Conservation (phyloP, 1,284 basidiomycete genomes). For the Leucoagaricus sp. region DNA sequence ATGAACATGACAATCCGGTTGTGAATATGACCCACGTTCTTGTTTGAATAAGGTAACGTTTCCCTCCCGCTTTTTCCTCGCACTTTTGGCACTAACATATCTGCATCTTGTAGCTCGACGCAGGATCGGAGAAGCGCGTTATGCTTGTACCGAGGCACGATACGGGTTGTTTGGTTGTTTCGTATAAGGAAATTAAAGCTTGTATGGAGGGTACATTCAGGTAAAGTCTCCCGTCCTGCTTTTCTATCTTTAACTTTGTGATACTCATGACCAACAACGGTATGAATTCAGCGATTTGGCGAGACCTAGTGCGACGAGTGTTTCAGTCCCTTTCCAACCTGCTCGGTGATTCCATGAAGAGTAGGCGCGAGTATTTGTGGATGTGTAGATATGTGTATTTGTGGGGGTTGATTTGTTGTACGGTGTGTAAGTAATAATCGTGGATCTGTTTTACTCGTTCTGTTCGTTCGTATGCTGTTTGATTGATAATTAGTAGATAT, state of each 20-base stretch:
- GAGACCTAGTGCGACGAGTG: slow-evolving; percentile 1
- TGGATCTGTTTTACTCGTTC: too few species aligned
- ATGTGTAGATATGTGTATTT: too few species aligned
- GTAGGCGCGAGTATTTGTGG: neutral
- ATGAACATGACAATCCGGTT: slow-evolving; percentile 88
- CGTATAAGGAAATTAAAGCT: slow-evolving; percentile 89
- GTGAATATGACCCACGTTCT: slow-evolving; percentile 90
- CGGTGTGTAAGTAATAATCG: too few species aligned
- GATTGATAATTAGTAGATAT: too few species aligned
- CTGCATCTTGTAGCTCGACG: slow-evolving; percentile 85
- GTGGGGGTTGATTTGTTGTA: too few species aligned
- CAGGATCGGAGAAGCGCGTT: slow-evolving; percentile 91
- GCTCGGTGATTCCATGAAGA: slow-evolving; percentile 6
- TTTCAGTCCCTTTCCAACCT: slow-evolving; percentile 3
- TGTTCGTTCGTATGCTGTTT: too few species aligned
- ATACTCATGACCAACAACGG: too few species aligned
- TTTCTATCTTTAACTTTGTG: neutral
- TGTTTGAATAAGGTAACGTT: slow-evolving; percentile 82
- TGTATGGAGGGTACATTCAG: slow-evolving; percentile 83
- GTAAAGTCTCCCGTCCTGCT: slow-evolving; percentile 36
- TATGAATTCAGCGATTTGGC: slow-evolving; percentile 7
- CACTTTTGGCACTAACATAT: neutral
- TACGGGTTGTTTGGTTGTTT: slow-evolving; percentile 95
- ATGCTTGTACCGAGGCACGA: slow-evolving; percentile 95
- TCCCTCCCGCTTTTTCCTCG: neutral